These are phyloP conservation scores for Arabidopsis arenosa DNA, from an alignment of 345 rosid genomes.

Conservation along the genomic window DNA sequence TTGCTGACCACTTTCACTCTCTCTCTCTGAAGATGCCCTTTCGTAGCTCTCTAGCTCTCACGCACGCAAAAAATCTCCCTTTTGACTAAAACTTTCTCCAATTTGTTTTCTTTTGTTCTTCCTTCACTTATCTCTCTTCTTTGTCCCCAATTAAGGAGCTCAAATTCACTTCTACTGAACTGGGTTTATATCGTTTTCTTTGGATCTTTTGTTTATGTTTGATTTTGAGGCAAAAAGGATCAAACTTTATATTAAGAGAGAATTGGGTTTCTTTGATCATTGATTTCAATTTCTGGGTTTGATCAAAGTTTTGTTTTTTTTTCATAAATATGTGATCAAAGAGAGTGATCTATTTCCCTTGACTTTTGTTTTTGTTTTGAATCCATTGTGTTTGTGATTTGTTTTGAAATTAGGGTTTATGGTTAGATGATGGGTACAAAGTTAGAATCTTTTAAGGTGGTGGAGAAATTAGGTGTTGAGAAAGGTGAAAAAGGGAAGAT, in stretches of 20 bases:
- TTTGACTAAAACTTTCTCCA: slow-evolving; percentile 55
- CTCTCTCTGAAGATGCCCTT: slow-evolving; percentile 45
- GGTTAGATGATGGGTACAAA: slow-evolving; percentile 53
- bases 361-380: slow-evolving; percentile 18
- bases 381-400: not conserved
- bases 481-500: slow-evolving; percentile 48
- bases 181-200: not conserved
- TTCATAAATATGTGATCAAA: slow-evolving; percentile 31
- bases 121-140: slow-evolving; percentile 29
- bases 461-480: slow-evolving; percentile 48
- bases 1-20: slow-evolving; percentile 59
- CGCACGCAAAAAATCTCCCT: slow-evolving; percentile 42
- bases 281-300: slow-evolving; percentile 41
- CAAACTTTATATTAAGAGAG: slow-evolving; percentile 18
- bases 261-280: slow-evolving; percentile 35
- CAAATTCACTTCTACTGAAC: slow-evolving; percentile 30
- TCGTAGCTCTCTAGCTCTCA: slow-evolving; percentile 28
- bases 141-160: slow-evolving; percentile 33
- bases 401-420: slow-evolving; percentile 23
- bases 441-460: slow-evolving; percentile 47
- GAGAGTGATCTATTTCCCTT: slow-evolving; percentile 15
- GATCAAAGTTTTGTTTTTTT: slow-evolving; percentile 24
- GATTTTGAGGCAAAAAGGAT: slow-evolving; percentile 13
- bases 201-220: slow-evolving; percentile 17
- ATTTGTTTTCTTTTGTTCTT: slow-evolving; percentile 1